Conservation (phyloP, 2,329 filamentous ascomycete genomes). For the Aspergillus quadricinctus region DNA sequence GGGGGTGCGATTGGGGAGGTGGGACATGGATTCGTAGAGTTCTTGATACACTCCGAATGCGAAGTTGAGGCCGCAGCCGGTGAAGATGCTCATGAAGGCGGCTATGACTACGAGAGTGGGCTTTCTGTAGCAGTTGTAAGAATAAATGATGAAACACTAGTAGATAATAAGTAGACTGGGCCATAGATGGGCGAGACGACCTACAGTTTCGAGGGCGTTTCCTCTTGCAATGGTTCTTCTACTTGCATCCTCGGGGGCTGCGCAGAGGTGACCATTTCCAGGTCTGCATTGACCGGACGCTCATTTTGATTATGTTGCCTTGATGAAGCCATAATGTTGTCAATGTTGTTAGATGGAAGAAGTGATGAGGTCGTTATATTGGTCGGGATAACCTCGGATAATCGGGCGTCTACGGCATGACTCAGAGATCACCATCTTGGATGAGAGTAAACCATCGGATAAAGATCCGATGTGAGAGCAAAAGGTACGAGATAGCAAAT, state of each 20-base stretch:
- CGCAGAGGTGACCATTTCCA: neutral
- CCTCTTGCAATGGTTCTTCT: neutral
- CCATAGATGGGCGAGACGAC: neutral
- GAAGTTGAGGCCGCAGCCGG: conserved; percentile 37
- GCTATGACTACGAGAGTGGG: conserved; percentile 13
- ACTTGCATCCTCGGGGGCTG: neutral
- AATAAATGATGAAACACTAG: no score
- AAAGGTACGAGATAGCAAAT: neutral
- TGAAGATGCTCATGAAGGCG: conserved; percentile 31
- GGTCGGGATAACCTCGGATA: neutral
- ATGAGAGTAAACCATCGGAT: neutral
- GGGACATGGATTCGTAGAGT: conserved; percentile 35
- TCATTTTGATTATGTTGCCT: neutral
- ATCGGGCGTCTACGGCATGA: neutral
- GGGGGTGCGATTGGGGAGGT: conserved; percentile 18
- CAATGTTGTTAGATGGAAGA: neutral
- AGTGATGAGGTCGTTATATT: neutral
- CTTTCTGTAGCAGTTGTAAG: neutral
- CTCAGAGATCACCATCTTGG: neutral
- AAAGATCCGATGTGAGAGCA: neutral
- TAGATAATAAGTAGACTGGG: neutral
- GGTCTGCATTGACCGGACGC: neutral
- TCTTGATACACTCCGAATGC: conserved; percentile 42
- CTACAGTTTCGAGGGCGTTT: neutral
- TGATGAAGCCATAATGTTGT: neutral